A percentile compares a stretch with the other conserved stretches of the same genome.
Evolutionary conservation across 768 basidiomycete species (phyloP).

Genomic region (Agaricus sinodeliciosus): DNA sequence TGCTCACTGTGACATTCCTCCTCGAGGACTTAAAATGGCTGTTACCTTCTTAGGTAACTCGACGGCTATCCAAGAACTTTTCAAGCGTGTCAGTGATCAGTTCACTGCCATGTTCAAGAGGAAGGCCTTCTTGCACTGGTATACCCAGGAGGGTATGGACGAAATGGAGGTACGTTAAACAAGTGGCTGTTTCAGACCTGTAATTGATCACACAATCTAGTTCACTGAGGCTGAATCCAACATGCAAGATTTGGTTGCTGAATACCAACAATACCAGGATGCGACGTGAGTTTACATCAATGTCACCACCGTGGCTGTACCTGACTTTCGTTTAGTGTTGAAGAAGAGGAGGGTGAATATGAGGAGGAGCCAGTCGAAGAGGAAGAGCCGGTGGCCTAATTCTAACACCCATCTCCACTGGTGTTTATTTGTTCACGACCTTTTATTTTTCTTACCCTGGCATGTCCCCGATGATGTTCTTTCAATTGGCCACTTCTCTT

Average conservation of each 20-base stretch:
- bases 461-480: conserved; percentile 29
- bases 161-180: conserved; percentile 71
- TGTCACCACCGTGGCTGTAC: background rate
- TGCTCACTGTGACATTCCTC: conserved; percentile 97
- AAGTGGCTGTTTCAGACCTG: background rate
- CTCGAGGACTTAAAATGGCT: conserved; percentile 93
- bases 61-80: conserved; percentile 94
- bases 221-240: conserved; percentile 99
- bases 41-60: conserved; percentile 98
- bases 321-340: conserved; percentile 42
- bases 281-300: conserved; percentile 60
- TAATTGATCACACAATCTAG: conserved; percentile 22
- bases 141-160: conserved; percentile 99
- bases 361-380: conserved; percentile 74
- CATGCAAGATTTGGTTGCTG: conserved; percentile 98
- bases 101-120: conserved; percentile 99
- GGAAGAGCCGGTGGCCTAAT: background rate
- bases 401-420: conserved; percentile 13
- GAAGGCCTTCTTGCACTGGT: conserved; percentile 99
- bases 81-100: conserved; percentile 98
- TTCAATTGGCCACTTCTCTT: conserved; percentile 17
- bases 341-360: conserved; percentile 87
- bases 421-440: conserved; percentile 16
- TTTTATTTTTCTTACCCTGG: conserved; percentile 27
- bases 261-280: conserved; percentile 96